Conservation (phyloP, 2,329 filamentous ascomycete genomes). For the Aspergillus alliaceus region DNA sequence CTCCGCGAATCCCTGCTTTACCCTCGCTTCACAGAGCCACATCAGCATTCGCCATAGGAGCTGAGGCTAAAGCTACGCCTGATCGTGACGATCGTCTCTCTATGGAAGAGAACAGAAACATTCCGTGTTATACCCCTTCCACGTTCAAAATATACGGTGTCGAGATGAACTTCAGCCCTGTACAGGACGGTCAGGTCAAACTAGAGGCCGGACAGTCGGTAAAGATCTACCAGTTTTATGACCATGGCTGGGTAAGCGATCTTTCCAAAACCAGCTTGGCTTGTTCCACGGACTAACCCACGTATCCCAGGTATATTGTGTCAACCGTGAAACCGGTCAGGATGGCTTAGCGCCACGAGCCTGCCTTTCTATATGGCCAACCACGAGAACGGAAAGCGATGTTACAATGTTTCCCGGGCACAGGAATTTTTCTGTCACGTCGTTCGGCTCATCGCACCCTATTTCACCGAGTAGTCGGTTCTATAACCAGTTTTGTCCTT, state of each 20-base stretch:
- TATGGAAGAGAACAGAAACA: neutral
- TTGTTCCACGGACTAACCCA: neutral
- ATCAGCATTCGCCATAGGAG: no score
- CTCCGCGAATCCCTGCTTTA: no score
- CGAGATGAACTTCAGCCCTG: neutral
- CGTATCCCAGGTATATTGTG: neutral
- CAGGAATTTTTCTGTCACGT: neutral
- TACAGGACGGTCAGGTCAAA: neutral
- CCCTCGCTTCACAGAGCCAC: no score
- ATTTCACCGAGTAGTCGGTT: neutral
- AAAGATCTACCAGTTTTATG: neutral
- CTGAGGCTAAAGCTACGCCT: no score
- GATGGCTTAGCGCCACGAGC: neutral
- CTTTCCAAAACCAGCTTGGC: neutral
- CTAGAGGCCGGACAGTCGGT: neutral
- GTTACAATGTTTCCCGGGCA: neutral
- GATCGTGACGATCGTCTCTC: no score
- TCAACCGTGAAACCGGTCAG: neutral
- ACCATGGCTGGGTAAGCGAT: neutral
- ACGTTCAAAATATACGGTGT: neutral
- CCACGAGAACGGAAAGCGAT: neutral
- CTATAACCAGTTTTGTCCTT: neutral
- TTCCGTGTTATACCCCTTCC: neutral
- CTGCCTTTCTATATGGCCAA: neutral
- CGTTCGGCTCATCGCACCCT: neutral